Percentiles rank a stretch among this genome's conserved stretches.
phyloP scores from a whole-genome alignment of 2,329 filamentous ascomycete species.

The Aspergillus udagawae region DNA sequence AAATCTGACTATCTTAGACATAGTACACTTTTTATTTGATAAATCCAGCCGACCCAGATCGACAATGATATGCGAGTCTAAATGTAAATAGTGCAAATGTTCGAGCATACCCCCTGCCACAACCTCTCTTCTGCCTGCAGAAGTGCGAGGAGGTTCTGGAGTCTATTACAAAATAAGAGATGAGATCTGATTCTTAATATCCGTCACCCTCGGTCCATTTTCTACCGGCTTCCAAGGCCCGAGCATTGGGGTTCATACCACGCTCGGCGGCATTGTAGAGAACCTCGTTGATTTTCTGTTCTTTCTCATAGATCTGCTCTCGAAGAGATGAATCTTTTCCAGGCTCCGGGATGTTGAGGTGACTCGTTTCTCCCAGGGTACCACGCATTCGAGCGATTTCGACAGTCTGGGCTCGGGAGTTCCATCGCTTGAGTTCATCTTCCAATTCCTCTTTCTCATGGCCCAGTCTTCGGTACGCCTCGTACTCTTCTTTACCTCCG shows the following conservation, averaged over 20 bases:
- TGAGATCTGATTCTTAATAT: constrained; percentile 35
- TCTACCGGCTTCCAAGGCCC: constrained; percentile 52
- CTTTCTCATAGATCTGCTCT: constrained; percentile 42
- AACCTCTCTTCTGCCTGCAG: neutral
- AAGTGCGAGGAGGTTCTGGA: neutral
- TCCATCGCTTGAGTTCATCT: constrained; percentile 37
- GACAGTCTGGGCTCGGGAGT: constrained; percentile 35
- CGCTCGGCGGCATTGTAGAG: constrained; percentile 46
- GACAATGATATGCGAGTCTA: neutral
- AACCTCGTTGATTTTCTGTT: constrained; percentile 39
- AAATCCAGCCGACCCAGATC: neutral
- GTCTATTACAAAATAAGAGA: neutral
- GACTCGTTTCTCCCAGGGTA: constrained; percentile 20
- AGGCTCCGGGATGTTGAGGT: constrained; percentile 34
- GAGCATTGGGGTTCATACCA: constrained; percentile 48
- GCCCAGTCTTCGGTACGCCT: constrained; percentile 47
- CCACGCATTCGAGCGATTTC: constrained; percentile 23
- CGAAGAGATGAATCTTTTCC: constrained; percentile 44
- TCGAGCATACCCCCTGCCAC: neutral
- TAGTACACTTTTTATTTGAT: neutral
- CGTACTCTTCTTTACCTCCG: constrained; percentile 46
- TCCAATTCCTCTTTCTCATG: constrained; percentile 38
- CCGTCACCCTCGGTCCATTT: constrained; percentile 55
- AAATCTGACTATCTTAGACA: neutral
- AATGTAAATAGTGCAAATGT: neutral